Base-by-base conservation (phyloP, 2,329 filamentous ascomycete species). In the Mycocentrospora acerina region DNA sequence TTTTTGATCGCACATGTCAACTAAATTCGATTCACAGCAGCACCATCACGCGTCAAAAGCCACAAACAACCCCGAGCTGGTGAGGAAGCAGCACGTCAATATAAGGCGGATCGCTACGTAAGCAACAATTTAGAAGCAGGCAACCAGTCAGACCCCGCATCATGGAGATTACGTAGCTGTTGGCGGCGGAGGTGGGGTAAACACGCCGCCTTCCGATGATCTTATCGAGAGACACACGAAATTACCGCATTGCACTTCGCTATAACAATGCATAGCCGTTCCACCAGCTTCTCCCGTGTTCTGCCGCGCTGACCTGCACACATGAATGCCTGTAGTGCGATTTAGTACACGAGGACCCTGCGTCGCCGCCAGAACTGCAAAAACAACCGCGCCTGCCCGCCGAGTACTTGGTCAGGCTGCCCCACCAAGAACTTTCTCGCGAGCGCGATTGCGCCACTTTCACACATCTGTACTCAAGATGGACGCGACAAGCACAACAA, bases 401-500 rank as follows among this genome's bases (percentile, higher is more conserved):
- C 41, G 32, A 30, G 29, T 31, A 17, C 25, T 40, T 13, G 24
- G 26, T 9, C 44, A 24, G 12, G 44, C 35, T 26, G 31, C 43
- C 22, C 41, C 32, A 41, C 41, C 33, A 34, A 48, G 37, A 36
- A 17, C 30, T 26, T 24, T 43, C 29, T 42, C 51, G 28, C 44
- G 43, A 38, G 48, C 53, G 42, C 55, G 51, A 35, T 40, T 55
- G 44, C 54, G 50, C 45, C 44, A 44, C 30, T 52, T 53, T 29
- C 57, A 61, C 40, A 55, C 53, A 3, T 53, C 51, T 12, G 37
- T 60, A 9, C 45, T 60, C 19, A 59, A 43, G 32, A 68, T 67
- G 65, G 56, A 63, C 22, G 38, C 53, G 7, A 49, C 59, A 29
- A 48, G 48, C 37, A 35, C 51, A 13, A 48, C 55, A 3, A 42